These are phyloP conservation scores for Mycena rebaudengoi DNA, from an alignment of 768 basidiomycete species.

Conservation along the genomic window DNA sequence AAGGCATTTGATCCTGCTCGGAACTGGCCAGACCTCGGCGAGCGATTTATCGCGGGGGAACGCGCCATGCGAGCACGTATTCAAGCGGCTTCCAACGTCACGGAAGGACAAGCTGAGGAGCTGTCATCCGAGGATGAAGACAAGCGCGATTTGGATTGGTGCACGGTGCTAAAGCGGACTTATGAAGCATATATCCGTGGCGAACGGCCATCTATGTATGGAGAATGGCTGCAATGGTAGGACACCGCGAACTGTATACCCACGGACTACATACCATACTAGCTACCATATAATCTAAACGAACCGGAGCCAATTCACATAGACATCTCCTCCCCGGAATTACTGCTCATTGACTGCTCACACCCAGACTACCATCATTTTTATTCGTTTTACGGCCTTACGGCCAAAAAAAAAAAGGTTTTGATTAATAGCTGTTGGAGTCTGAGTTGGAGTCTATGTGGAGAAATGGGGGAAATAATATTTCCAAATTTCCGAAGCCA, in stretches of 20 bases:
- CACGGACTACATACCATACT: neutral
- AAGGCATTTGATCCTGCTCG: constrained; percentile 90
- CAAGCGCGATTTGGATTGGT: constrained; percentile 88
- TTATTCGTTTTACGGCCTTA: too few relatives aligned
- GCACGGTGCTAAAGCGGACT: constrained; percentile 92
- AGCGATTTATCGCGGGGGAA: constrained; percentile 81
- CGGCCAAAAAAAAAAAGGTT: too few relatives aligned
- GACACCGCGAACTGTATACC: neutral
- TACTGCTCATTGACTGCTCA: too few relatives aligned
- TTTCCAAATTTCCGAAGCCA: too few relatives aligned
- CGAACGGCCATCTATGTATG: constrained; percentile 95
- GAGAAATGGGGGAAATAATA: too few relatives aligned
- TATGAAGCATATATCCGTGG: constrained; percentile 94
- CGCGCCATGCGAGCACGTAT: constrained; percentile 57
- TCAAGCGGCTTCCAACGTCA: constrained; percentile 43
- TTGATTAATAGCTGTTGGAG: too few relatives aligned
- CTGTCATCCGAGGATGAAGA: constrained; percentile 66
- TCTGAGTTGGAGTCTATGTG: too few relatives aligned
- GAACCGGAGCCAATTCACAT: constrained; percentile 17
- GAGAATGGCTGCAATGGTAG: constrained; percentile 76
- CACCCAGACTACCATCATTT: too few relatives aligned
- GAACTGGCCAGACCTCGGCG: constrained; percentile 96
- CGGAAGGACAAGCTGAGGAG: constrained; percentile 26
- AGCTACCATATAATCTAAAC: too few relatives aligned
- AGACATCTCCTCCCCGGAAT: constrained; percentile 1